A percentile compares a stretch with the other conserved stretches of the same genome.
These are phyloP conservation scores for Penicillium sp. DNA, from an alignment of 2,329 filamentous ascomycete species.

Conservation along the genomic window DNA sequence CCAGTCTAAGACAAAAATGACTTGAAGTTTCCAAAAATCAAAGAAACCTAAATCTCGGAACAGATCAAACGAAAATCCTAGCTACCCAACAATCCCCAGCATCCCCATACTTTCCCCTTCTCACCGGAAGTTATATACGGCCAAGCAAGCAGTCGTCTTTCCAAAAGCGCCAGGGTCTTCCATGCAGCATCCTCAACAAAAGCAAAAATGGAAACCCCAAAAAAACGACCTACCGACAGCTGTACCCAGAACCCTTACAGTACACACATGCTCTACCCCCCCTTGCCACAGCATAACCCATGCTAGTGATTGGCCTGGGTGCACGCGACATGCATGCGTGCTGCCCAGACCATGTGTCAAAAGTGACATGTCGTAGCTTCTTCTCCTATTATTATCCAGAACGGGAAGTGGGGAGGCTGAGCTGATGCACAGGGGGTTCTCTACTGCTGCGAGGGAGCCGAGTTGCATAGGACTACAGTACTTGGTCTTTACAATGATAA, in stretches of 20 bases:
- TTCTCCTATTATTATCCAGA: constrained; percentile 23
- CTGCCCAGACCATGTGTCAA: constrained; percentile 30
- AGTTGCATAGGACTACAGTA: not conserved
- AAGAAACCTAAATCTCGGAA: not conserved
- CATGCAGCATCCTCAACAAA: constrained; percentile 7
- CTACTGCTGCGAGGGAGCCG: not conserved
- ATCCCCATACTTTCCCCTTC: constrained; percentile 10
- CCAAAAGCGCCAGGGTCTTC: constrained; percentile 9
- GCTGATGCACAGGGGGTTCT: not conserved
- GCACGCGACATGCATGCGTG: constrained; percentile 25
- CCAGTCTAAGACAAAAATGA: not conserved
- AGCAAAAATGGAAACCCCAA: not conserved
- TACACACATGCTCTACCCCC: not conserved
- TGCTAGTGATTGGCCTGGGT: constrained; percentile 13
- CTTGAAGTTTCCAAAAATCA: not conserved
- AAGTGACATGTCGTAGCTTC: constrained; percentile 27
- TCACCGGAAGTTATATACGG: constrained; percentile 9
- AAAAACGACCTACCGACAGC: not conserved
- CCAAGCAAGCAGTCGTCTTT: not conserved
- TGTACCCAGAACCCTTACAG: constrained; percentile 4
- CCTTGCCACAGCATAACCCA: constrained; percentile 5
- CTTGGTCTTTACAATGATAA: not conserved
- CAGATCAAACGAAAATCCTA: not conserved
- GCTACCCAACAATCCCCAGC: not conserved
- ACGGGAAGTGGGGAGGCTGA: not conserved